Base-by-base conservation (phyloP, 2,329 filamentous ascomycete species). In the Diplodia seriata region DNA sequence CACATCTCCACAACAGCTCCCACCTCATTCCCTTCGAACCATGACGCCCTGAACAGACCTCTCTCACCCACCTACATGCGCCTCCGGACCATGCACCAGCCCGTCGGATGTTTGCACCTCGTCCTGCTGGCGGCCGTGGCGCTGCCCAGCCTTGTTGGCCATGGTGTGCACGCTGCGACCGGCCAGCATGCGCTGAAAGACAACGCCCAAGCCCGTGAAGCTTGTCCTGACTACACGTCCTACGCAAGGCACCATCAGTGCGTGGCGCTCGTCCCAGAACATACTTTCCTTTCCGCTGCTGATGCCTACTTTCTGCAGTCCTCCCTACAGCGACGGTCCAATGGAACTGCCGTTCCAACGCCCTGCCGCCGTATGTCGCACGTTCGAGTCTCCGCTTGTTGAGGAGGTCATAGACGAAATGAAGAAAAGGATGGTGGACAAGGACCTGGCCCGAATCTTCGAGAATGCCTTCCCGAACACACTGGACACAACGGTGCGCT, bases 391-490 rank as follows among this genome's bases (percentile, higher is more conserved):
- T 0, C 87, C 91, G 29, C 85, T 90, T 3, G 96, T 98, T 55
- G 95, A 99, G 78, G 85, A 91, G 74, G 91, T 97, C 63, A 97
- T 99, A 70, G 79, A 88, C 36, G 89, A 97, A 72, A 85, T 99
- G 72, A 95, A 90, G 6, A 85, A 87, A 33, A 90, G 88, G 65
- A 91, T 99, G 81, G 85, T 89, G 69, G 90, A 98, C 74, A 90
- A 90, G 18, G 95, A 98, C 73, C 86, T 99, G 14, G 94, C 94
- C 3, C 89, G 94, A 31, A 84, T 99, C 12, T 99, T 99, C 76
- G 93, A 97, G 77, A 99, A 99, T 76, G 90, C 94, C 2, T 98
- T 96, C 71, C 94, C 94, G 4, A 97, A 95, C 70, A 94, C 92
- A 0, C 87, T 95, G 3, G 93, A 97, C 75, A 97, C 93, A 0